Evolutionary conservation across 2,329 filamentous ascomycete genomes (phyloP).

Genomic region (Botrytis byssoidea): DNA sequence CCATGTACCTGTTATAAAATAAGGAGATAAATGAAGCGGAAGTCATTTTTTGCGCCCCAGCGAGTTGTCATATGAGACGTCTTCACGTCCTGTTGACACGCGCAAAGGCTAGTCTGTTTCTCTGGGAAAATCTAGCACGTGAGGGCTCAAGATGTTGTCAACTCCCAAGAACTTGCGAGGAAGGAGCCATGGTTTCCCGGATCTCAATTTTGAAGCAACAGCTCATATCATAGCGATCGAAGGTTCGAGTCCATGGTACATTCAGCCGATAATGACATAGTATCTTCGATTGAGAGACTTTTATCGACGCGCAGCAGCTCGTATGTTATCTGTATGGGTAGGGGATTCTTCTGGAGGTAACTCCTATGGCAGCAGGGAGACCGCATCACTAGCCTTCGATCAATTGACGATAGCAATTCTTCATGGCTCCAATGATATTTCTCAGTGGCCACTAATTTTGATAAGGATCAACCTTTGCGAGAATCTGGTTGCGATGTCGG

Average conservation of each 20-base stretch:
- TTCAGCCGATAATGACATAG: not conserved
- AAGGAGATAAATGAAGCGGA: not conserved
- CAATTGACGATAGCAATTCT: not conserved
- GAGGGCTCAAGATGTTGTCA: not conserved
- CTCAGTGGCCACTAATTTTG: not conserved
- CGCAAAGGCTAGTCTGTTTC: not conserved
- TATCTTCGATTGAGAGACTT: not conserved
- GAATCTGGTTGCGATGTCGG: not conserved
- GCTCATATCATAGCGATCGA: not conserved
- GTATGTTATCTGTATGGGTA: not conserved
- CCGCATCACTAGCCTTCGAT: not conserved
- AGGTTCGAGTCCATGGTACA: not conserved
- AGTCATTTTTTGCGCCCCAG: not conserved
- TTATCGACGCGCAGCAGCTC: not conserved
- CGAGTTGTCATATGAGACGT: too few species aligned
- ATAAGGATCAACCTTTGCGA: not conserved
- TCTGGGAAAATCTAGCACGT: not conserved
- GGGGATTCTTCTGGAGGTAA: not conserved
- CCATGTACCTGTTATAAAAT: too few species aligned
- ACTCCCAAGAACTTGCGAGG: not conserved
- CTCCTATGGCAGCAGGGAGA: not conserved
- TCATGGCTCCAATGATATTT: not conserved
- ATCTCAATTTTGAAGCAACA: not conserved
- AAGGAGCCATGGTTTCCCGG: not conserved
- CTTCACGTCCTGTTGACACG: not conserved